These are phyloP conservation scores for Teratosphaeria pseudoeucalypti DNA, from an alignment of 2,329 filamentous ascomycete species.

Conservation along the genomic window DNA sequence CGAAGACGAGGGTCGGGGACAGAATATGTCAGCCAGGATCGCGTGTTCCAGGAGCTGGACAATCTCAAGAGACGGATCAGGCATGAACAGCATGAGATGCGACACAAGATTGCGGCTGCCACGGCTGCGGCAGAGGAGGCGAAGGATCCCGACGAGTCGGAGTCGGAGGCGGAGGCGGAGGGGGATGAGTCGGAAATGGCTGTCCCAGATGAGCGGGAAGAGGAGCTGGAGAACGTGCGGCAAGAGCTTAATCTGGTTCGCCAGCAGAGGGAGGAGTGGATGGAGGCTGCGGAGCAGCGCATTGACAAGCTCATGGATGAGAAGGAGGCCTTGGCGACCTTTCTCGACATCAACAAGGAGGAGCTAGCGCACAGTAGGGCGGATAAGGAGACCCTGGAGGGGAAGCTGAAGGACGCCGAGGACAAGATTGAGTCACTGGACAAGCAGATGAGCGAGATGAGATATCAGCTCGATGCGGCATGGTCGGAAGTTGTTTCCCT, in stretches of 20 bases:
- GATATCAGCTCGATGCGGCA: constrained; percentile 3
- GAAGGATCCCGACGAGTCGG: constrained; percentile 11
- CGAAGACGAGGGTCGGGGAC: constrained; percentile 2
- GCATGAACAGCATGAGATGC: constrained; percentile 7
- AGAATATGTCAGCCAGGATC: constrained; percentile 9
- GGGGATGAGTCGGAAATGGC: constrained; percentile 4
- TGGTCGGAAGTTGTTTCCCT: constrained; percentile 1
- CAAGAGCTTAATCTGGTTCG: constrained; percentile 17
- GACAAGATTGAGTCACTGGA: constrained; percentile 8
- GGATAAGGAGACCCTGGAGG: constrained; percentile 4
- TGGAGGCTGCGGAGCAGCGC: constrained; percentile 25
- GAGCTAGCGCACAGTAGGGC: constrained; percentile 8
- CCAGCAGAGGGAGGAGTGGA: constrained; percentile 19
- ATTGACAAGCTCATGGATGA: constrained; percentile 23
- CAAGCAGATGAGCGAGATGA: constrained; percentile 5
- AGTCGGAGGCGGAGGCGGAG: constrained; percentile 16
- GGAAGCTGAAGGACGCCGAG: constrained; percentile 6
- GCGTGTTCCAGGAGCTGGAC: constrained; percentile 14
- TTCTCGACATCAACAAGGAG: constrained; percentile 8
- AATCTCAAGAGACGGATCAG: constrained; percentile 11
- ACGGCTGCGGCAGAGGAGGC: constrained; percentile 6
- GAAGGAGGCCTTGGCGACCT: constrained; percentile 18
- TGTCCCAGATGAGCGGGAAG: constrained; percentile 20
- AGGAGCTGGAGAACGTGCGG: constrained; percentile 20
- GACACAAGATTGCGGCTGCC: not conserved